phyloP scores from a whole-genome alignment of 1,284 basidiomycete species.

The Fomitiporia mediterranea region DNA sequence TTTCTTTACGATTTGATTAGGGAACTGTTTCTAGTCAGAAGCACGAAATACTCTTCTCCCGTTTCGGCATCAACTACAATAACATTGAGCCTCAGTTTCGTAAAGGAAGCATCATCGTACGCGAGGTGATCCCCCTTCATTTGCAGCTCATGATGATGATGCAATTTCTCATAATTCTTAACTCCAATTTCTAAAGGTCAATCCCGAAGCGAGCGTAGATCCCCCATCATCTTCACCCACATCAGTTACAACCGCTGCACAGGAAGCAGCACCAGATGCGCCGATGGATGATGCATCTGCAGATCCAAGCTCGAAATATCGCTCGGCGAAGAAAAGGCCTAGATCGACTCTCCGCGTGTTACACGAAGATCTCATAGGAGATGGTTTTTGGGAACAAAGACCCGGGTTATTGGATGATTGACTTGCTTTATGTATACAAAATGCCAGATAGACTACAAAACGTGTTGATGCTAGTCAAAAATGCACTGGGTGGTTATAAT shows the following conservation, averaged over 20 bases:
- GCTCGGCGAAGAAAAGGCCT: background rate
- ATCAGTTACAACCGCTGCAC: background rate
- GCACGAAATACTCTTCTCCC: conserved; percentile 83
- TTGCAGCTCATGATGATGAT: no score
- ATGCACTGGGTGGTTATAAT: conserved; percentile 27
- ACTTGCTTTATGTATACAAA: background rate
- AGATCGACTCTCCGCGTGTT: conserved; percentile 8
- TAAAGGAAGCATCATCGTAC: conserved; percentile 84
- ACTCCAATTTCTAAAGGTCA: background rate
- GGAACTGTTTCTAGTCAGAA: conserved; percentile 87
- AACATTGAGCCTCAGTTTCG: conserved; percentile 67
- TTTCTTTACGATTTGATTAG: conserved; percentile 35
- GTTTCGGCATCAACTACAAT: conserved; percentile 89
- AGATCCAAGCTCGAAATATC: background rate
- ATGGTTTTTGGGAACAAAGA: conserved; percentile 15
- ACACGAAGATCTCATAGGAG: conserved; percentile 20
- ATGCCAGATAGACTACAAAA: background rate
- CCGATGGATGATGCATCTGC: background rate
- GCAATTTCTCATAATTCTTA: background rate
- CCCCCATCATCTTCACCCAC: background rate
- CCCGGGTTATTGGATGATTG: conserved; percentile 12
- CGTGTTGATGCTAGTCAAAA: background rate
- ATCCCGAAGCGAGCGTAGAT: background rate
- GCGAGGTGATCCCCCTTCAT: conserved; percentile 41
- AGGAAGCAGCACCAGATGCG: background rate